Conservation (phyloP, 1,284 basidiomycete species). For the Cystobasidium pallidum region DNA sequence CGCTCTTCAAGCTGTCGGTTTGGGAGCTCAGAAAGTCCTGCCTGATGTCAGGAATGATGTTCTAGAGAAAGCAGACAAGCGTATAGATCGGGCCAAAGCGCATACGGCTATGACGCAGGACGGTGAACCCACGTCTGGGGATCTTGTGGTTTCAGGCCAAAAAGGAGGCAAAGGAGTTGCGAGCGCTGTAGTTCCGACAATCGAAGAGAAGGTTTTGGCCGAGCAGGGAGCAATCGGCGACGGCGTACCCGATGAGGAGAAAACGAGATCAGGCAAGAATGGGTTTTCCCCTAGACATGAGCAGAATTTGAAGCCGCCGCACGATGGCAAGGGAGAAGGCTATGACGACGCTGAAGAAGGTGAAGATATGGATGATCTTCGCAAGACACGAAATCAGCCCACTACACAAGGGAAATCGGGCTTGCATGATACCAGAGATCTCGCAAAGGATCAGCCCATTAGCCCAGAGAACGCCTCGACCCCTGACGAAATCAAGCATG, state of each 20-base stretch:
- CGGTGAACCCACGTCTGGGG: constrained; percentile 30
- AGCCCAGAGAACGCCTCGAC: background rate
- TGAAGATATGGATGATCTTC: constrained; percentile 17
- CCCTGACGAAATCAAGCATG: constrained; percentile 24
- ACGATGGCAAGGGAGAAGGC: constrained; percentile 1
- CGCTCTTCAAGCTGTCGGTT: constrained; percentile 20
- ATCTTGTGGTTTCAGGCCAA: constrained; percentile 17
- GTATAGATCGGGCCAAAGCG: constrained; percentile 9
- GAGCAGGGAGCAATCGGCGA: constrained; percentile 55
- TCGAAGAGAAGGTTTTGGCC: constrained; percentile 69
- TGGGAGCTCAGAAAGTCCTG: constrained; percentile 38
- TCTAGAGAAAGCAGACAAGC: constrained; percentile 1
- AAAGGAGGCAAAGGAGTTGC: constrained; percentile 62
- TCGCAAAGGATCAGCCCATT: constrained; percentile 6
- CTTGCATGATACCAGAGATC: constrained; percentile 40
- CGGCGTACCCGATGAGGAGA: constrained; percentile 13
- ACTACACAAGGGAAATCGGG: constrained; percentile 36
- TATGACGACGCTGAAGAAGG: background rate
- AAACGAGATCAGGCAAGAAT: constrained; percentile 3
- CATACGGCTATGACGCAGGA: constrained; percentile 24
- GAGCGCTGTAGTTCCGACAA: constrained; percentile 68
- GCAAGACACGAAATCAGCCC: constrained; percentile 37
- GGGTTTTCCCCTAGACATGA: constrained; percentile 12
- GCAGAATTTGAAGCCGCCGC: constrained; percentile 10
- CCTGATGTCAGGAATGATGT: constrained; percentile 16